Base-by-base conservation (phyloP, 352 stramenopile genomes). In the Phytophthora pluvialis region DNA sequence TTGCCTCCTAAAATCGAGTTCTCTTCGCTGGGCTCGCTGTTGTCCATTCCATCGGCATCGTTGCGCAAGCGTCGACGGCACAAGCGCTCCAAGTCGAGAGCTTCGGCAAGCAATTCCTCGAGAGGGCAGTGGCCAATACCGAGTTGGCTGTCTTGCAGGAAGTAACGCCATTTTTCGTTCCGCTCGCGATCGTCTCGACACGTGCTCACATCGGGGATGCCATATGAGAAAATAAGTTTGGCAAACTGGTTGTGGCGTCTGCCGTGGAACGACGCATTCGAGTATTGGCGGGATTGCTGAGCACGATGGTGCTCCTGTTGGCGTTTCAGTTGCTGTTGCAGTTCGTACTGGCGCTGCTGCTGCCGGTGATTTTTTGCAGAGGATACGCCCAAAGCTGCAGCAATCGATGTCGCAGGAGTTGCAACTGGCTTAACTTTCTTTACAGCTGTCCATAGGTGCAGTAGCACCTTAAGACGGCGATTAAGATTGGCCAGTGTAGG, bases 121-220 rank as follows among this genome's bases (percentile, higher is more conserved):
- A 91, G 54, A n/a, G 81, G 69, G n/a, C 56, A 67, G 5, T 70
- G 66, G 0, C 52, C 61, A 12, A 93, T 52, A 5, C 50, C 50
- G 26, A 96, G 55, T 3, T 76, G 40, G 7, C 70, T 40, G 45
- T 96, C 87, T 10, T 86, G 52, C 21, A 89, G 31, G 45, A 95
- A 94, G 44, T 91, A 90, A 4, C 86, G 77, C 88, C 88, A 96
- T 61, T 94, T 94, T 29, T 95, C 81, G 9, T 69, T 56, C 29
- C 71, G 66, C 16, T 90, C 80, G 15, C 63, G 59, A 26, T 79
- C 42, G 38, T 81, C 69, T 47, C 75, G 73, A 42, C 84, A 94
- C n/a, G 66, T 73, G 11, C 79, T 75, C 4, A 81, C 73, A 51
- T 95, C 84, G 0, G 88, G 88, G 29, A 96, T 89, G 6, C 88